Conservation (phyloP, 2,329 filamentous ascomycete species). For the Trichoderma polysporum region DNA sequence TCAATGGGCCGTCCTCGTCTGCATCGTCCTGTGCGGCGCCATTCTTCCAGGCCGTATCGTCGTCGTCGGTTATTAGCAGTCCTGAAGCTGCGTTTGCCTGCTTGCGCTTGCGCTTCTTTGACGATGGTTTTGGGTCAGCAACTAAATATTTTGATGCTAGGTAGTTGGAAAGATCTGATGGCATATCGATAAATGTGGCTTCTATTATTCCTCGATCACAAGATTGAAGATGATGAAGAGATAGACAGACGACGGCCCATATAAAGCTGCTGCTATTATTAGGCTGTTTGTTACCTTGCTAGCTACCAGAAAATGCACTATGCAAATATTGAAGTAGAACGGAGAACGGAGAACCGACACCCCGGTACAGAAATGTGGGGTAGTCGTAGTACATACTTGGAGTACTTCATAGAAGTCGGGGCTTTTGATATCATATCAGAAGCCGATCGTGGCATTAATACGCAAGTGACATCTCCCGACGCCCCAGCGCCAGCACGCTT, state of each 20-base stretch:
- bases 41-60: slow-evolving; percentile 53
- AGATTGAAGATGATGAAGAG: neutral
- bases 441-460: slow-evolving; percentile 12
- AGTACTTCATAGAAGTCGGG: slow-evolving; percentile 9
- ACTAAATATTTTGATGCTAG: slow-evolving; percentile 87
- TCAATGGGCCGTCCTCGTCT: slow-evolving; percentile 53
- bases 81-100: slow-evolving; percentile 46
- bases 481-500: neutral
- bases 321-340: slow-evolving; percentile 27
- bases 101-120: slow-evolving; percentile 66
- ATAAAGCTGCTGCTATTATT: neutral
- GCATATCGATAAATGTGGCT: slow-evolving; percentile 39
- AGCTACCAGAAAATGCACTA: neutral
- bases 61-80: slow-evolving; percentile 65
- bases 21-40: slow-evolving; percentile 46
- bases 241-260: neutral
- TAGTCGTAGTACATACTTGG: slow-evolving; percentile 4
- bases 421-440: slow-evolving; percentile 10
- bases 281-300: neutral
- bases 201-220: neutral
- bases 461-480: slow-evolving; percentile 4
- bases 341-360: slow-evolving; percentile 9
- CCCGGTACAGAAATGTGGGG: slow-evolving; percentile 24
- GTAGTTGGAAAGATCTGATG: slow-evolving; percentile 72
- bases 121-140: slow-evolving; percentile 51